phyloP scores from a whole-genome alignment of 805 yeast species.

The Suhomyces canberraensis region DNA sequence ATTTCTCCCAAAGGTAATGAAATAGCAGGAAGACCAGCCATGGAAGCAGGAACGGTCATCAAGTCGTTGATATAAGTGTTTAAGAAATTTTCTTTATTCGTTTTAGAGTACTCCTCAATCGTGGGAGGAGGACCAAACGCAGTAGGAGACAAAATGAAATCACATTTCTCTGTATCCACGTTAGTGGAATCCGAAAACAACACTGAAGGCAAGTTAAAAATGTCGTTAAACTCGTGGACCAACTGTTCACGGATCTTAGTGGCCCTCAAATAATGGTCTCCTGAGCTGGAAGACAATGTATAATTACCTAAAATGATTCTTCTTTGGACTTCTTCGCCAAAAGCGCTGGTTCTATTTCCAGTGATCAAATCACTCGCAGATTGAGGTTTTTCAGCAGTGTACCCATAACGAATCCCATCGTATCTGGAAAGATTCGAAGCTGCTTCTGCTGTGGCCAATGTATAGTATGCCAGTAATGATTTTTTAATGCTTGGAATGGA shows the following conservation, averaged over 20 bases:
- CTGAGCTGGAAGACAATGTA: slow-evolving; percentile 73
- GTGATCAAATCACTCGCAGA: slow-evolving; percentile 15
- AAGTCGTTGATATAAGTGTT: slow-evolving; percentile 77
- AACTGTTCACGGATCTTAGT: slow-evolving; percentile 59
- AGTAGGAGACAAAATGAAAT: slow-evolving; percentile 74
- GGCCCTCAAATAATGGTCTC: slow-evolving; percentile 75
- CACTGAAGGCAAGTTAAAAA: slow-evolving; percentile 45
- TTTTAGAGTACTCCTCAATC: slow-evolving; percentile 39
- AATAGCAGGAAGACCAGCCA: slow-evolving; percentile 88
- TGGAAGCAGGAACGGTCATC: slow-evolving; percentile 83
- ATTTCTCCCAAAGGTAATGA: slow-evolving; percentile 57
- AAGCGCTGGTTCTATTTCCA: slow-evolving; percentile 59
- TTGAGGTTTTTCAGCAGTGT: slow-evolving; percentile 22
- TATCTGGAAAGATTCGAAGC: slow-evolving; percentile 85
- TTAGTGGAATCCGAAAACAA: slow-evolving; percentile 25
- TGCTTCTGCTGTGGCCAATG: slow-evolving; percentile 90
- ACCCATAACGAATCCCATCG: slow-evolving; percentile 89
- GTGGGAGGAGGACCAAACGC: slow-evolving; percentile 55
- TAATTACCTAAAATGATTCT: slow-evolving; percentile 85
- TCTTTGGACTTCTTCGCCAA: slow-evolving; percentile 81
- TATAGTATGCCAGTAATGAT: slow-evolving; percentile 78
- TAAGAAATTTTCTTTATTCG: slow-evolving; percentile 43
- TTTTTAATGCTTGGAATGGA: slow-evolving; percentile 66
- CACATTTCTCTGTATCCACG: slow-evolving; percentile 38
- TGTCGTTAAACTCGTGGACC: slow-evolving; percentile 59